Conservation (phyloP, 768 basidiomycete species). For the Mycena galericulata region DNA sequence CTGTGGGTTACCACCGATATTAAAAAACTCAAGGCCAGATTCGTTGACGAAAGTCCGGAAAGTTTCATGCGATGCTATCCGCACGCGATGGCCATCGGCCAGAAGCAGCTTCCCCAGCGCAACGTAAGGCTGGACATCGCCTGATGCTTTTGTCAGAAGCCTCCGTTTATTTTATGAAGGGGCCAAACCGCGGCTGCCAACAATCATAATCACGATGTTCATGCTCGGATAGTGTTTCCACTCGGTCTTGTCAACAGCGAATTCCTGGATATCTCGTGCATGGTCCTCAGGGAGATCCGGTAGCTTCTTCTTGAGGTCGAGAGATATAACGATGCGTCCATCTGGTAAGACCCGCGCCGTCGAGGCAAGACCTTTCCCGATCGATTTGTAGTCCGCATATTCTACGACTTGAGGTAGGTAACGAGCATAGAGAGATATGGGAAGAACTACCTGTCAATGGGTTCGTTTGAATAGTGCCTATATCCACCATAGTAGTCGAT, state of each 20-base stretch:
- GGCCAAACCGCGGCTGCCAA: constrained; percentile 70
- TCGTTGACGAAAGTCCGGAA: constrained; percentile 67
- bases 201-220: constrained; percentile 76
- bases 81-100: constrained; percentile 67
- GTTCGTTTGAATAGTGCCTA: constrained; percentile 39
- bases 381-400: constrained; percentile 52
- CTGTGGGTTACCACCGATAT: constrained; percentile 71
- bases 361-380: constrained; percentile 57
- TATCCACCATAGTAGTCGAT: constrained; percentile 31
- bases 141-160: constrained; percentile 42
- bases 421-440: background rate
- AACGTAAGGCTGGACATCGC: constrained; percentile 76
- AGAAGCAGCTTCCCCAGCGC: constrained; percentile 64
- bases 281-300: constrained; percentile 64
- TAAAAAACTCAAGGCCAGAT: constrained; percentile 67
- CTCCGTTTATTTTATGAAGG: background rate
- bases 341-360: constrained; percentile 55
- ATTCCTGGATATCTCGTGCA: constrained; percentile 60
- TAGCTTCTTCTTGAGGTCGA: constrained; percentile 61
- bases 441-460: constrained; percentile 35
- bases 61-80: constrained; percentile 72
- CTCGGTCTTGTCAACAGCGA: constrained; percentile 54
- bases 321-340: constrained; percentile 59
- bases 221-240: constrained; percentile 55
- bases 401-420: constrained; percentile 36